Evolutionary conservation across 129 eudicot species (phyloP).

Genomic region (Flaveria sonorensis): DNA sequence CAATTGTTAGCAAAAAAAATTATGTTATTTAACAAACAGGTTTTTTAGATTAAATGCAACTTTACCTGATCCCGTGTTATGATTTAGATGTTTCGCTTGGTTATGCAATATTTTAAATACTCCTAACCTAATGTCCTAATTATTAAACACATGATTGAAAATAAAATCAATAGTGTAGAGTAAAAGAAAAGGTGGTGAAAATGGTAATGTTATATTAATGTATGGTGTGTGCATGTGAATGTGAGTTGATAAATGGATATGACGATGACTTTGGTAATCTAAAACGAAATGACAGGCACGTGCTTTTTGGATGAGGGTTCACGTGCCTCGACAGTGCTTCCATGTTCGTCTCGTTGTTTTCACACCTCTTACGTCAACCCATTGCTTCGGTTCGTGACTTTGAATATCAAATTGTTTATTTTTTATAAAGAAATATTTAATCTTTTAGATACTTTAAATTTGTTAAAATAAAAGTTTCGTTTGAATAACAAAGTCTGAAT

Average conservation of each 20-base stretch:
- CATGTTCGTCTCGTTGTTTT: conserved; percentile 25
- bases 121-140: too few species aligned
- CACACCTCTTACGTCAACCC: conserved; percentile 28
- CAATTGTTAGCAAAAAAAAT: too few species aligned
- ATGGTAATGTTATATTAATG: neutral
- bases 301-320: conserved; percentile 34
- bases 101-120: too few species aligned
- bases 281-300: conserved; percentile 26
- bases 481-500: too few species aligned
- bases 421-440: too few species aligned
- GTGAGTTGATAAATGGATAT: conserved; percentile 14
- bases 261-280: conserved; percentile 25
- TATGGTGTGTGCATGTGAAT: conserved; percentile 1
- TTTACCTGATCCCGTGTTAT: too few species aligned
- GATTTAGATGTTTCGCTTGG: too few species aligned
- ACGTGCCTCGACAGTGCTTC: conserved; percentile 32
- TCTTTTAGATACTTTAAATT: neutral
- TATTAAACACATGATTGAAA: neutral
- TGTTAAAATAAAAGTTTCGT: too few species aligned
- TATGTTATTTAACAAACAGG: too few species aligned
- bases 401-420: neutral
- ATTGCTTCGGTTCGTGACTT: neutral
- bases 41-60: too few species aligned
- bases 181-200: neutral
- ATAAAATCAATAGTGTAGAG: neutral